Evolutionary conservation across 2,329 filamentous ascomycete genomes (phyloP), one percentile per base, ranked within the genome.

Genomic region (Dothideomycetes sp.): DNA sequence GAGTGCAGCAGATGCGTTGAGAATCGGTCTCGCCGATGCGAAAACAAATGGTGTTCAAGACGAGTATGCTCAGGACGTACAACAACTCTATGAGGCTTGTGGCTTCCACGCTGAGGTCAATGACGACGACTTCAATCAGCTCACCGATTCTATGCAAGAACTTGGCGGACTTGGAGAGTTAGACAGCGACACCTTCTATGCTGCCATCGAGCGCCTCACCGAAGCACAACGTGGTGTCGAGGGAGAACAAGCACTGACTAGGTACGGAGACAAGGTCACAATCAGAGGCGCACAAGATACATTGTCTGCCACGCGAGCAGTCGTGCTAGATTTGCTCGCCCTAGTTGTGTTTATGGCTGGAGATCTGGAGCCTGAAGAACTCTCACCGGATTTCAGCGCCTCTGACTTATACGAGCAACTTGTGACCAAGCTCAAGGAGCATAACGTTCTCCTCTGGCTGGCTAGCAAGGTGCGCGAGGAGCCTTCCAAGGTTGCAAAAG

Each of bases 281-380:
- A 74, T 94, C 9, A 80, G 79, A 46, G 81, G 85, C 5, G 78
- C 84, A 0, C 82, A 89, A 54, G 87, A 96, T 55, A 81, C 76
- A 10, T 73, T 91, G 5, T 72, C 82, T 36, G 63, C 84, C 22
- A 81, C 83, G 45, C 80, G 79, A 63, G 76, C 76, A 45, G 69
- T 91, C 7, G 77, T 93, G 36, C 78, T 93, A 47, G 86, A 89
- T 54, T 75, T 96, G 44, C 67, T 96, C 2, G 72, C 91, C 3
- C 71, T 98, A 5, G 70, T 94, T 12, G 73, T 91, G 8, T 87
- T 95, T 59, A 82, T 96, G 71, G 82, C 91, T 57, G 80, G 80
- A 27, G 85, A 91, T 55, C 74, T 84, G 39, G 82, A 88, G 44
- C 75, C 79, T 49, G 78, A 81, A 29, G 78, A 85, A 28, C 75